Evolutionary conservation across 2,329 filamentous ascomycete species (phyloP), one percentile per base, ranked within the genome.

Genomic region (Xylaria sp.): DNA sequence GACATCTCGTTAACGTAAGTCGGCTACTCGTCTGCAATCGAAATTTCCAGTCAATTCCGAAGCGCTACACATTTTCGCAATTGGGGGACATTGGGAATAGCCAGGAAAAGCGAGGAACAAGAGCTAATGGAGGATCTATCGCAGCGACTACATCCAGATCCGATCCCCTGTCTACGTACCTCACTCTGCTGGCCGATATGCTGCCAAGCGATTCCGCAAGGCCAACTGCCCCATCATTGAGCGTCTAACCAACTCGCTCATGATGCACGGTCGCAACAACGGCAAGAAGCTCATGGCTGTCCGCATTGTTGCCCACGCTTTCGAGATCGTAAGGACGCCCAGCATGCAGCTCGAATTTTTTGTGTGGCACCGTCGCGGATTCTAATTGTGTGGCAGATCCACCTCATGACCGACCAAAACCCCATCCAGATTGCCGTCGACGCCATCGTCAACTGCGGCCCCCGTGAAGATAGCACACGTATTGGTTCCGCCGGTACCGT

Each of bases 201-300:
- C 96, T 83, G 90, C 92, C 87, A 99, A 99, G 94, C 92, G 97
- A 83, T 99, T 99, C 94, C 93, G 96, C 89, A 99, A 99, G 92
- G 96, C 97, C 84, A 97, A 98, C 91, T 99, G 96, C 93, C 96
- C 96, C 81, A 98, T 99, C 91, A 98, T 99, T 83, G 96, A 99
- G 93, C 95, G 96, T 85, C 92, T 99, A 80, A 99, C 96, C 90
- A 99, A 99, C 93, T 98, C 96, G 71, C 92, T 99, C 84, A 99
- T 99, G 97, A 98, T 98, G 95, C 97, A 99, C 92, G 96, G 96
- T 86, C 96, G 96, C 88, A 99, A 99, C 93, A 99, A 98, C 93
- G 96, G 96, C 87, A 99, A 99, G 93, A 99, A 99, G 94, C 91
- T 98, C 83, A 98, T 97, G 94, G 97, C 96, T 83, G 95, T 98